These are phyloP conservation scores for Lasiosphaeris hirsuta DNA, from an alignment of 495 filamentous ascomycete species.

Conservation along the genomic window DNA sequence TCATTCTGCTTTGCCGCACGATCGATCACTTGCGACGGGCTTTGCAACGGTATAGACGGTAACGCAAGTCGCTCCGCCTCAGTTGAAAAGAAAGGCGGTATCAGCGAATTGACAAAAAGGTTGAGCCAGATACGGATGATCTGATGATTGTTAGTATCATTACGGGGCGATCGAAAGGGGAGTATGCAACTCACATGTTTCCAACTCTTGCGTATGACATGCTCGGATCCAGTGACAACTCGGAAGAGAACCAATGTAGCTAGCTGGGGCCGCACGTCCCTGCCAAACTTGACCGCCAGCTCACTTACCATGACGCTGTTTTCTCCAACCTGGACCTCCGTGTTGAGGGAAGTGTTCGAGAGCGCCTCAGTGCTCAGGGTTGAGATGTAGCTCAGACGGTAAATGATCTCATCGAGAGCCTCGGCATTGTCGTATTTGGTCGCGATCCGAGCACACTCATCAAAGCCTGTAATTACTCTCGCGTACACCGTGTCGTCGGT, in stretches of 20 bases:
- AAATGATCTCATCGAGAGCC: conserved; percentile 85
- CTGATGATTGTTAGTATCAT: conserved; percentile 40
- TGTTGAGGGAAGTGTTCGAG: conserved; percentile 86
- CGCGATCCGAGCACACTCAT: conserved; percentile 93
- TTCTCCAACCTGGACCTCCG: conserved; percentile 87
- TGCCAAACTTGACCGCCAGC: conserved; percentile 91
- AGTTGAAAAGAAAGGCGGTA: conserved; percentile 77
- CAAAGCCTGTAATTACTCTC: conserved; percentile 87
- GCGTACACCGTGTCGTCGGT: conserved; percentile 97
- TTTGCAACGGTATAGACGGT: conserved; percentile 81
- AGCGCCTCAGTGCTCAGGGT: conserved; percentile 71
- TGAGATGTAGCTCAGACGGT: conserved; percentile 84
- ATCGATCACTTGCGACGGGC: conserved; percentile 90
- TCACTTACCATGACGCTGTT: conserved; percentile 99
- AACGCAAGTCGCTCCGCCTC: conserved; percentile 69
- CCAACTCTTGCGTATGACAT: conserved; percentile 75
- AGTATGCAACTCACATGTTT: conserved; percentile 58
- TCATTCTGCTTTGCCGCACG: conserved; percentile 73
- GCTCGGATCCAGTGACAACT: conserved; percentile 79
- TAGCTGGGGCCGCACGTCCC: conserved; percentile 89
- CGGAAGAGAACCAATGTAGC: conserved; percentile 92
- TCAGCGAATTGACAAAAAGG: conserved; percentile 91
- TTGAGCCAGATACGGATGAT: conserved; percentile 90
- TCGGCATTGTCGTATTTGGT: conserved; percentile 80
- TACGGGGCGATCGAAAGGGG: background rate